These are phyloP conservation scores for Mimosa pudica DNA, from an alignment of 306 rosid species.

Conservation along the genomic window DNA sequence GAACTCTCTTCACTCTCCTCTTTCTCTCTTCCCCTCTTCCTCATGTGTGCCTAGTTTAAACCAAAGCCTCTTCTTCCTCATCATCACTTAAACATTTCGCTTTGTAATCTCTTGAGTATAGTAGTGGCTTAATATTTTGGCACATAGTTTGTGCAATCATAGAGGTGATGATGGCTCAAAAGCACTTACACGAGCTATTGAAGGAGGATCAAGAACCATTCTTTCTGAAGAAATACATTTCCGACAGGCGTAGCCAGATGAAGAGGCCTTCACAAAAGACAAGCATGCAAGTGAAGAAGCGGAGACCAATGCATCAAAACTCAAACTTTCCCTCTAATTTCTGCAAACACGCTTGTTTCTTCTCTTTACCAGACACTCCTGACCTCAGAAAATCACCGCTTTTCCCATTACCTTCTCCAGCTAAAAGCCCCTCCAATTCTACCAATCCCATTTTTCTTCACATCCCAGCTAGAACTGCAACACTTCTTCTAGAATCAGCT, in stretches of 20 bases:
- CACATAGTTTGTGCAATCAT: background rate
- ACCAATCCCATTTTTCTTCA: conserved; percentile 71
- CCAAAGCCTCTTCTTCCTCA: conserved; percentile 32
- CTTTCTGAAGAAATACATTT: conserved; percentile 56
- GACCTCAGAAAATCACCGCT: conserved; percentile 70
- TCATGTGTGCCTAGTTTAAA: conserved; percentile 25
- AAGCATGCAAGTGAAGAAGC: conserved; percentile 40
- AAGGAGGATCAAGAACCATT: conserved; percentile 73
- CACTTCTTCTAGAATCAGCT: conserved; percentile 84
- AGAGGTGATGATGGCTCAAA: conserved; percentile 49
- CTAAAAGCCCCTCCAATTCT: conserved; percentile 48
- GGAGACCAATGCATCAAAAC: conserved; percentile 36
- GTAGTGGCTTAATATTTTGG: background rate
- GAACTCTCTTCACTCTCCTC: conserved; percentile 51
- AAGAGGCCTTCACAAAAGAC: conserved; percentile 41
- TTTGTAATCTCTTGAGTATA: background rate
- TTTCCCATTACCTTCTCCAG: conserved; percentile 57
- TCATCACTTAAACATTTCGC: background rate
- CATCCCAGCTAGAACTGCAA: conserved; percentile 71
- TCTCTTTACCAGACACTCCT: conserved; percentile 57
- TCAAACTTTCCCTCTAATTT: conserved; percentile 37
- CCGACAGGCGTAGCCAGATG: conserved; percentile 44
- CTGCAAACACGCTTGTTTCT: conserved; percentile 64
- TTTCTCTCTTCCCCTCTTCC: background rate
- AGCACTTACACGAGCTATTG: conserved; percentile 54